Conservation (phyloP, 2,329 filamentous ascomycete genomes). For the Colletotrichum costaricense region DNA sequence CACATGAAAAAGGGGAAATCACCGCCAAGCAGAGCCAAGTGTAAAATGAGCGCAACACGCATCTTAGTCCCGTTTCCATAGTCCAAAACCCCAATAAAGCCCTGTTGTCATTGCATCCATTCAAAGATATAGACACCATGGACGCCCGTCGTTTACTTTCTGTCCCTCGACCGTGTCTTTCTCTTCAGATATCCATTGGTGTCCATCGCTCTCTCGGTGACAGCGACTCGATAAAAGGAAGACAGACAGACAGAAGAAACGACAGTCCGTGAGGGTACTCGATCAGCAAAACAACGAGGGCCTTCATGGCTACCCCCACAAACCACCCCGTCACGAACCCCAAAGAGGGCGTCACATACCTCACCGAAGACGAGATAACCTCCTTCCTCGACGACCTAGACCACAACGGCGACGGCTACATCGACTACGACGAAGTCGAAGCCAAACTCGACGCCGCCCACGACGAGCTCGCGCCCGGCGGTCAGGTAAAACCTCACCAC, state of each 20-base stretch:
- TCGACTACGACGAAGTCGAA: slow-evolving; percentile 64
- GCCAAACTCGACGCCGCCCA: slow-evolving; percentile 64
- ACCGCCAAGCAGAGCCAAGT: slow-evolving; percentile 30
- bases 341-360: slow-evolving; percentile 44
- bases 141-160: neutral
- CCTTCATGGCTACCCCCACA: slow-evolving; percentile 31
- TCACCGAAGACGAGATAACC: slow-evolving; percentile 61
- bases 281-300: neutral
- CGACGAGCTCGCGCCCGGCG: slow-evolving; percentile 57
- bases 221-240: neutral
- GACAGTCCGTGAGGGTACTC: neutral
- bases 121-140: slow-evolving; percentile 15
- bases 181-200: neutral
- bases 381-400: slow-evolving; percentile 65
- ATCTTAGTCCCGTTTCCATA: neutral
- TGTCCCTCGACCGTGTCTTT: neutral
- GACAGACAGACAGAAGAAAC: slow-evolving; percentile 7
- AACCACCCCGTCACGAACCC: slow-evolving; percentile 41
- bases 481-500: slow-evolving; percentile 55
- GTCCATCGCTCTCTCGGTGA: neutral
- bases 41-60: neutral
- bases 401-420: slow-evolving; percentile 60
- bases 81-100: neutral
- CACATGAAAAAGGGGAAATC: neutral
- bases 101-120: neutral